Evolutionary conservation across 345 rosid species (phyloP).

Genomic region (Garcia nutans): DNA sequence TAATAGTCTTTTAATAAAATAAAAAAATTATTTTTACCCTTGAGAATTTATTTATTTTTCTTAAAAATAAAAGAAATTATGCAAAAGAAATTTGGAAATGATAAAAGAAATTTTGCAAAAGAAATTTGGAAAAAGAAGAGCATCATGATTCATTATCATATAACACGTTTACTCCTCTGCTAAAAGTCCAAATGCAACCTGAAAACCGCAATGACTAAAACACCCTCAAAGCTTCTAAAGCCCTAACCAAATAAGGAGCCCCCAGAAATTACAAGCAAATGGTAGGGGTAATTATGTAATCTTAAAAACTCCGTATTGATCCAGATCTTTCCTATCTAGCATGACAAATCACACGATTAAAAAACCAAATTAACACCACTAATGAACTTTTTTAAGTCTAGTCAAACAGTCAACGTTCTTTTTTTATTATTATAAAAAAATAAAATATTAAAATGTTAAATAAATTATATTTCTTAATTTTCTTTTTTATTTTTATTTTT

Average conservation of each 20-base stretch:
- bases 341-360: neutral
- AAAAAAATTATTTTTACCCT: too few relatives aligned
- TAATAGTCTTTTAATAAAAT: too few relatives aligned
- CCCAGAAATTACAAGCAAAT: neutral
- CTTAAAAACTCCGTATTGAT: neutral
- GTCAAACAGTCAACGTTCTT: slow-evolving; percentile 10
- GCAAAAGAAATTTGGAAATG: too few relatives aligned
- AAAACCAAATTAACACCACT: neutral
- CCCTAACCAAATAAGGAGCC: neutral
- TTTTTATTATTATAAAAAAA: neutral
- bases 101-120: too few relatives aligned
- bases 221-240: neutral
- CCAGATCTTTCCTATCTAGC: neutral
- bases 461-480: neutral
- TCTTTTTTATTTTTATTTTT: neutral
- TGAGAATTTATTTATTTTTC: too few relatives aligned
- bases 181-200: too few relatives aligned
- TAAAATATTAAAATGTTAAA: neutral
- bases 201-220: neutral
- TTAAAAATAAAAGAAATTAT: too few relatives aligned
- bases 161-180: too few relatives aligned
- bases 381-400: neutral
- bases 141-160: too few relatives aligned
- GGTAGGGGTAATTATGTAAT: neutral
- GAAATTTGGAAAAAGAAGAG: too few relatives aligned